Conservation (phyloP, 2,329 filamentous ascomycete species). For the Neodidymelliopsis sp. region DNA sequence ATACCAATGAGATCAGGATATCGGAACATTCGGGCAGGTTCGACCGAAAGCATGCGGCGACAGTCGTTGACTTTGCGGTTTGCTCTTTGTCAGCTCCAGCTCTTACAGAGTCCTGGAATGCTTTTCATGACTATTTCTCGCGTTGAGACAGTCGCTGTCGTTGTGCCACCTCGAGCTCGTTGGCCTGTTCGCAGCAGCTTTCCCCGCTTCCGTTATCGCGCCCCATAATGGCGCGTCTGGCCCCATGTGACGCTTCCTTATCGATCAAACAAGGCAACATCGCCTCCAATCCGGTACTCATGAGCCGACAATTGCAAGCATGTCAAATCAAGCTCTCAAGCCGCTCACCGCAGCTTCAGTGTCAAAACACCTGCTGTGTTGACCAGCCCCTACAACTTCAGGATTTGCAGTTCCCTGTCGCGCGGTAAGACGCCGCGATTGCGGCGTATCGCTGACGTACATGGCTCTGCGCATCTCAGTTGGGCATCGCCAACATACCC, state of each 20-base stretch:
- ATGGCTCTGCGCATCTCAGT: too few relatives aligned
- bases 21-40: slow-evolving; percentile 46
- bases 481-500: slow-evolving; percentile 1
- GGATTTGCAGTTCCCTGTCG: slow-evolving; percentile 4
- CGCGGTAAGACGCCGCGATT: slow-evolving; percentile 18
- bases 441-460: slow-evolving; percentile 21
- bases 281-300: slow-evolving; percentile 24
- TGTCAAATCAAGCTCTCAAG: background rate
- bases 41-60: slow-evolving; percentile 23
- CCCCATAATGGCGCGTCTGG: slow-evolving; percentile 23
- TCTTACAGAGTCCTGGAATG: slow-evolving; percentile 6
- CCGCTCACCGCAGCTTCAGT: background rate
- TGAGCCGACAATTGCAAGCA: slow-evolving; percentile 1
- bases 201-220: slow-evolving; percentile 42
- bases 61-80: slow-evolving; percentile 17
- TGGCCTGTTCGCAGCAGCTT: slow-evolving; percentile 20
- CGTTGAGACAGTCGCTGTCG: slow-evolving; percentile 6
- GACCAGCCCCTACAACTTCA: background rate
- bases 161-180: slow-evolving; percentile 16
- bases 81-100: slow-evolving; percentile 24
- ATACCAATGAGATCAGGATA: slow-evolving; percentile 37
- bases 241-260: slow-evolving; percentile 34
- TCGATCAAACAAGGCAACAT: slow-evolving; percentile 27
- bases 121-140: slow-evolving; percentile 1
- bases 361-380: background rate